phyloP scores from a whole-genome alignment of 2,329 filamentous ascomycete genomes.

The Leptosphaerulina australis region DNA sequence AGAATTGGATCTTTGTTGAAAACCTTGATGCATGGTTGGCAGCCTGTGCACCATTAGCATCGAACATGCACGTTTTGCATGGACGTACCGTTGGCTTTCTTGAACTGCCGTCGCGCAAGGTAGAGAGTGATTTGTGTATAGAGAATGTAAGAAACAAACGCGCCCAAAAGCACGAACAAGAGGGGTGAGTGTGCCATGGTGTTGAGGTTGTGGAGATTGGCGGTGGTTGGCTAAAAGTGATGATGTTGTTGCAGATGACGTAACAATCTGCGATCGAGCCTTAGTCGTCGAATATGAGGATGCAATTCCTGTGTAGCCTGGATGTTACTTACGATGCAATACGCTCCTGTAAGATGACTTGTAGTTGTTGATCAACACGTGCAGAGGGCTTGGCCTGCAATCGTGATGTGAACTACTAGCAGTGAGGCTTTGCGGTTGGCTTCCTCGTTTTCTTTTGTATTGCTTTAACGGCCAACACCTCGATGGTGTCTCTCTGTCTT shows the following conservation, averaged over 20 bases:
- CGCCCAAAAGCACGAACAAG: slow-evolving; percentile 35
- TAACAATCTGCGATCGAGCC: not conserved
- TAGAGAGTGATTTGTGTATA: slow-evolving; percentile 45
- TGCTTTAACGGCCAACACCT: not conserved
- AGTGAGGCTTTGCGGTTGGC: not conserved
- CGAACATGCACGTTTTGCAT: not conserved
- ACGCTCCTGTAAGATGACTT: not conserved
- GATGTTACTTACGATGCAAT: not conserved
- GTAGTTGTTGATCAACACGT: not conserved
- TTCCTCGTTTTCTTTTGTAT: not conserved
- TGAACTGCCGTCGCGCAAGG: slow-evolving; percentile 46
- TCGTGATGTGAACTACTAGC: not conserved
- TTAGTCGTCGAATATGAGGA: not conserved
- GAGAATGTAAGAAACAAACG: slow-evolving; percentile 45
- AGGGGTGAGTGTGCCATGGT: slow-evolving; percentile 36
- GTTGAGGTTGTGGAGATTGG: not conserved
- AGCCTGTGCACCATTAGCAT: slow-evolving; percentile 37
- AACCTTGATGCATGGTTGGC: slow-evolving; percentile 53
- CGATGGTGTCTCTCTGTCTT: not conserved
- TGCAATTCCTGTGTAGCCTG: not conserved
- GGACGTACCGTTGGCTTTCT: slow-evolving; percentile 45
- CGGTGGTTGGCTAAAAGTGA: not conserved
- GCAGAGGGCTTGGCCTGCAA: not conserved
- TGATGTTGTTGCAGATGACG: slow-evolving; percentile 1
- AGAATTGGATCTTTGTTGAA: slow-evolving; percentile 62